Conservation (phyloP, 2,329 filamentous ascomycete species). For the Neopestalotiopsis sp. region DNA sequence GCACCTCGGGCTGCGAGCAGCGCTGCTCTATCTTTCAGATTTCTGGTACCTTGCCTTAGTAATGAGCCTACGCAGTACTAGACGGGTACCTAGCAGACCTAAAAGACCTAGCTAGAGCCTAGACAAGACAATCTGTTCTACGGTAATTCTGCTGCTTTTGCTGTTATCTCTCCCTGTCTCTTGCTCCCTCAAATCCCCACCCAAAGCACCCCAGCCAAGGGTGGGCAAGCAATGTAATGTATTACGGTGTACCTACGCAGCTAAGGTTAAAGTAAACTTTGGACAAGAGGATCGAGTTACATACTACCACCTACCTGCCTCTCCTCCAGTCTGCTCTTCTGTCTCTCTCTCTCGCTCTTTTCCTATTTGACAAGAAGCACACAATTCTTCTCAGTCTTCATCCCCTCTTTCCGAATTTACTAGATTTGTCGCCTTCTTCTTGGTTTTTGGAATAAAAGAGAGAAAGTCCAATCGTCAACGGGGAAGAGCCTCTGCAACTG, state of each 20-base stretch:
- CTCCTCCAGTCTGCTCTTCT: background rate
- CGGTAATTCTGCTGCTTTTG: background rate
- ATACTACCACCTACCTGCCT: background rate
- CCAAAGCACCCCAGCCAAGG: background rate
- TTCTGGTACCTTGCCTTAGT: too few species aligned
- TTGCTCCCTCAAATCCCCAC: background rate
- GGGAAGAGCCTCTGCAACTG: constrained; percentile 20
- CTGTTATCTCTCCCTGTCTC: constrained; percentile 2
- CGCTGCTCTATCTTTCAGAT: background rate
- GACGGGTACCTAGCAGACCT: too few species aligned
- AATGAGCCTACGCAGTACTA: too few species aligned
- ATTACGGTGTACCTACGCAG: constrained; percentile 2
- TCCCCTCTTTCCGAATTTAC: constrained; percentile 23
- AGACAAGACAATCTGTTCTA: background rate
- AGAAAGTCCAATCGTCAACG: constrained; percentile 17
- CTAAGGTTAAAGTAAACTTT: constrained; percentile 5
- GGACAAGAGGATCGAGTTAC: background rate
- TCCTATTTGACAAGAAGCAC: background rate
- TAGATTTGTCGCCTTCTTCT: background rate
- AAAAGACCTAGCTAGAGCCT: background rate
- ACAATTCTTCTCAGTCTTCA: constrained; percentile 14
- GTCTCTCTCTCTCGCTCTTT: background rate
- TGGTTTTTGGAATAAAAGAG: constrained; percentile 26
- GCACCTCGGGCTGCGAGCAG: background rate
- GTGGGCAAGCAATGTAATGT: background rate